These are phyloP conservation scores for Solanum clarkiae DNA, from an alignment of 257 asterid species.

Conservation along the genomic window DNA sequence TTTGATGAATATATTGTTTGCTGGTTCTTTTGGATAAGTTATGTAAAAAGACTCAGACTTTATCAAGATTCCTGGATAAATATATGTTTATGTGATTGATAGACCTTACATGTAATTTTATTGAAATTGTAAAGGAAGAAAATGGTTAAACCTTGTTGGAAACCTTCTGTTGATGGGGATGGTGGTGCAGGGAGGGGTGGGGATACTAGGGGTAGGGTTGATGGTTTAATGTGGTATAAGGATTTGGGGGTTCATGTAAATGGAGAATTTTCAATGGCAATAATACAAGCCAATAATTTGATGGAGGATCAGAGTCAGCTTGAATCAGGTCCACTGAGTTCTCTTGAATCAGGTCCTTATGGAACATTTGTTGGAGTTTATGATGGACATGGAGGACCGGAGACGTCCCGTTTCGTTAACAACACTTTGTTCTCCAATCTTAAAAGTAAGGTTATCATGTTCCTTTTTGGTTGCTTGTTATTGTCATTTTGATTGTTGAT, in stretches of 20 bases:
- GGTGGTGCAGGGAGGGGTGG: constrained; percentile 25
- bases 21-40: constrained; percentile 49
- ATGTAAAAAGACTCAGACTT: background rate
- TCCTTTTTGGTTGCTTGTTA: background rate
- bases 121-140: background rate
- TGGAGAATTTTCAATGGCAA: constrained; percentile 95
- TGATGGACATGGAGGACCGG: constrained; percentile 99
- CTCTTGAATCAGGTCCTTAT: constrained; percentile 50
- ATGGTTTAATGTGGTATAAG: constrained; percentile 88
- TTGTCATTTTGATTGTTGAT: background rate
- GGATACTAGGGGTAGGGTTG: constrained; percentile 45
- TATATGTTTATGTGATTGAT: background rate
- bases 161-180: constrained; percentile 60
- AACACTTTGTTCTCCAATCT: constrained; percentile 54
- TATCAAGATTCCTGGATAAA: background rate
- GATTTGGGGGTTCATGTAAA: constrained; percentile 57
- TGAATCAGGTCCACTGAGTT: constrained; percentile 76
- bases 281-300: constrained; percentile 70
- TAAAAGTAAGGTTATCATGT: constrained; percentile 49
- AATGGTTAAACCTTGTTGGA: constrained; percentile 92
- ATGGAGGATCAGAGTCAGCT: constrained; percentile 94
- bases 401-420: constrained; percentile 71
- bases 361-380: constrained; percentile 92
- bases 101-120: background rate
- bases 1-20: constrained; percentile 27